phyloP scores from a whole-genome alignment of 345 rosid genomes.

The Populus nigra region DNA sequence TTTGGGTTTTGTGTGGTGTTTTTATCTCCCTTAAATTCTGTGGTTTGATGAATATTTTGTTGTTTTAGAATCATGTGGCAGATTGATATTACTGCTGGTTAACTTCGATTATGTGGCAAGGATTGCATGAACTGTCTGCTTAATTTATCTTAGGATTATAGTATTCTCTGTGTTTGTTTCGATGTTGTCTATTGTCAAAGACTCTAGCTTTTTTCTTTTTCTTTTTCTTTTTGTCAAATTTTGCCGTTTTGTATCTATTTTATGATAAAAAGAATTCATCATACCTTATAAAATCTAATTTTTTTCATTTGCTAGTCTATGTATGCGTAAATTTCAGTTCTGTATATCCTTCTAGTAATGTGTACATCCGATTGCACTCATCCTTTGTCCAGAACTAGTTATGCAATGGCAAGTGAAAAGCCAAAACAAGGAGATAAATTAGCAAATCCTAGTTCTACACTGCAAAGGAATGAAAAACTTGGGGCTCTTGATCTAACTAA shows the following conservation, averaged over 20 bases:
- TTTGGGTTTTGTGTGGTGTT: not conserved
- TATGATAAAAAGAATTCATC: not conserved
- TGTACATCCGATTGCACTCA: not conserved
- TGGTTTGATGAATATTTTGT: not conserved
- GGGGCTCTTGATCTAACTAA: slow-evolving; percentile 1
- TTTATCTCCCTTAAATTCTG: not conserved
- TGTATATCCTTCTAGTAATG: slow-evolving; percentile 2
- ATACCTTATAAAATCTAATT: not conserved
- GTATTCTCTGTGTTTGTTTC: not conserved
- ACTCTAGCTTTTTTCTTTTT: not conserved
- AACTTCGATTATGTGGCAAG: not conserved
- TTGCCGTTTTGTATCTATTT: not conserved
- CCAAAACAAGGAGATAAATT: slow-evolving; percentile 14
- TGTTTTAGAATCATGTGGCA: not conserved
- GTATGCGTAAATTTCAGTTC: not conserved
- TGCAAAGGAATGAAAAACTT: slow-evolving; percentile 7
- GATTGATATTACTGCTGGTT: not conserved
- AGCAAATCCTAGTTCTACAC: not conserved
- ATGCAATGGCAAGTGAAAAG: slow-evolving; percentile 28
- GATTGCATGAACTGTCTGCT: not conserved
- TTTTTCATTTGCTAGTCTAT: not conserved
- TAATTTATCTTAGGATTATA: not conserved
- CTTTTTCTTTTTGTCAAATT: not conserved
- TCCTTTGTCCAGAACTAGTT: not conserved
- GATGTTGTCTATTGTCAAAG: not conserved